Percentiles rank a stretch among this genome's conserved stretches.
These are phyloP conservation scores for Psilocybe cyanescens DNA, from an alignment of 768 basidiomycete species.

Conservation along the genomic window DNA sequence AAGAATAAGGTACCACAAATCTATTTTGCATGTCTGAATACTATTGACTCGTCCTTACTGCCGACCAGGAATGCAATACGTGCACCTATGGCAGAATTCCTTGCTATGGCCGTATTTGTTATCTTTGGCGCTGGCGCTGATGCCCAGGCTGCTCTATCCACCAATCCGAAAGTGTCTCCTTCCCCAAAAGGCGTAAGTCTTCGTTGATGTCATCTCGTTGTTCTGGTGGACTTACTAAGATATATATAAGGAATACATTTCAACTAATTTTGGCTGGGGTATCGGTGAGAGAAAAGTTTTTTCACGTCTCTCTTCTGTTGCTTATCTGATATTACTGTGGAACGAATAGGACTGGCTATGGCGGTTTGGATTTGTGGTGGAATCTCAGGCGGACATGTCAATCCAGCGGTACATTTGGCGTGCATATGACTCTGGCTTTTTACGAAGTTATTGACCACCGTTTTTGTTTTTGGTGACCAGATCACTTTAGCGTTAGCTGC, in stretches of 20 bases:
- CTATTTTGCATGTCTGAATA: neutral
- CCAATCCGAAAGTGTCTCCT: constrained; percentile 45
- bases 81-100: constrained; percentile 65
- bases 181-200: constrained; percentile 53
- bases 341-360: constrained; percentile 43
- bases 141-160: constrained; percentile 59
- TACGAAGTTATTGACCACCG: neutral
- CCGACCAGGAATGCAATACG: constrained; percentile 35
- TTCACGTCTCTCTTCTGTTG: neutral
- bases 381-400: constrained; percentile 77
- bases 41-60: neutral
- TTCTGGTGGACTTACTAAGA: neutral
- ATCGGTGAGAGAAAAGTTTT: constrained; percentile 19
- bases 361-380: constrained; percentile 70
- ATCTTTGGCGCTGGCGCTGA: constrained; percentile 61
- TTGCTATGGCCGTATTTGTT: constrained; percentile 59
- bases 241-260: constrained; percentile 43
- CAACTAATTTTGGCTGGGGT: constrained; percentile 44
- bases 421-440: neutral
- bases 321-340: neutral
- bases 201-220: neutral
- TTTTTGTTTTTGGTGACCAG: constrained; percentile 30
- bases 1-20: neutral
- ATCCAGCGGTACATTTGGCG: constrained; percentile 59
- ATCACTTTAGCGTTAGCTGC: constrained; percentile 74